Base-by-base conservation (phyloP, 2,329 filamentous ascomycete genomes). In the Paraconiothyrium sp. region DNA sequence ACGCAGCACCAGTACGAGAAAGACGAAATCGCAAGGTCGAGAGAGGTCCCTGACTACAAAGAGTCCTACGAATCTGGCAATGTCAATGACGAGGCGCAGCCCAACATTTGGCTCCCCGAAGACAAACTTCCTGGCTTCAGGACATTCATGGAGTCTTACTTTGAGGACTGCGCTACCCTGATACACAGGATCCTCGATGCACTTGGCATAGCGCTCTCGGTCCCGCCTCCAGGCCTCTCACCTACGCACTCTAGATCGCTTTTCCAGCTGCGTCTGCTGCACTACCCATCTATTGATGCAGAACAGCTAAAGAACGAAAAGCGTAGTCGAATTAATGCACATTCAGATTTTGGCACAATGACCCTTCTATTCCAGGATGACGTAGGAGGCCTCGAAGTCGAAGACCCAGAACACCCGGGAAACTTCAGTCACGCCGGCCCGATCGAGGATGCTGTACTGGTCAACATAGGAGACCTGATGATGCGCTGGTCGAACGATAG, bases 361-460 rank as follows among this genome's bases (percentile, higher is more conserved):
- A 82, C 80, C 3, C 64, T 82, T 10, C 70, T 82, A 1, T 82
- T 81, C 61, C 80, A 82, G 57, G 80, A 82, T 52, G 54, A 58
- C 1, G 78, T 79, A 24, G 80, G 79, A 11, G 80, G 80, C 1
- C 69, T 82, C 3, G 78, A 82, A 60, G 65, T 81, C 14, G 58
- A 71, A 48, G 71, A 77, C 63, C 75, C 76, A 16, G 46, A 66
- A 0, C 24, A 57, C 1, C 64, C 64, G 1, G 78, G 75, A 0
- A 60, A 16, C 2, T 81, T 78, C 41, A 59, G 71, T 0, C 60
- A 67, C 3, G 79, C 71, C 3, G 62, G 66, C 13, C 73, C 78
- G 0, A 59, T 80, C 11, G 61, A 69, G 2, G 75, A 66, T 2
- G 69, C 74, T 0, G 74, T 80, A 56, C 63, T 81, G 27, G 75